A percentile compares a stretch with the other conserved stretches of the same genome.
phyloP scores from a whole-genome alignment of 2,329 filamentous ascomycete species.

The Aspergillus nomiae region DNA sequence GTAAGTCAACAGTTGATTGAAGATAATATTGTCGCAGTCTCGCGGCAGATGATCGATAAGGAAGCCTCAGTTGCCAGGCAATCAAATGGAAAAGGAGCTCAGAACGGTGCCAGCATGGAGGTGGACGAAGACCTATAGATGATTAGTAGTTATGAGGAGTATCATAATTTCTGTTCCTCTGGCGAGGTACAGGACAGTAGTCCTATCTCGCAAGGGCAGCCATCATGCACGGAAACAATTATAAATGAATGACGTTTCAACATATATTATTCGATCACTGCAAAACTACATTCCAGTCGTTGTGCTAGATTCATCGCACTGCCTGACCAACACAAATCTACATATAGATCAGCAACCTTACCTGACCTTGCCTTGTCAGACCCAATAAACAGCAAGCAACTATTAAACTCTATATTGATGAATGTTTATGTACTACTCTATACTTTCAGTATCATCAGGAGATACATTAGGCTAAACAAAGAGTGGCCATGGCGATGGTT shows the following conservation, averaged over 20 bases:
- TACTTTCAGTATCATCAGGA: not conserved
- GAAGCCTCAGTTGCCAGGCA: slow-evolving; percentile 86
- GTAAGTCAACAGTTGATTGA: slow-evolving; percentile 96
- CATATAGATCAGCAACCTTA: not conserved
- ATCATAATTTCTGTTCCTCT: slow-evolving; percentile 3
- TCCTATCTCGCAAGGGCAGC: not conserved
- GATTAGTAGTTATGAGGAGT: slow-evolving; percentile 10
- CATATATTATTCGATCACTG: not conserved
- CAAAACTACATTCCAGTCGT: slow-evolving; percentile 4
- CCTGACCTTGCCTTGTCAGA: not conserved
- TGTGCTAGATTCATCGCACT: not conserved
- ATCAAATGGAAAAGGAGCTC: slow-evolving; percentile 45
- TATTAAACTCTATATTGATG: not conserved
- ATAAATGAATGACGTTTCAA: slow-evolving; percentile 12
- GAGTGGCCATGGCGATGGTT: not conserved
- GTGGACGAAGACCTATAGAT: slow-evolving; percentile 62
- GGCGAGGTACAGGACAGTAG: not conserved
- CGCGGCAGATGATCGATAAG: slow-evolving; percentile 98
- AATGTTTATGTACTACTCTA: not conserved
- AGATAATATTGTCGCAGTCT: slow-evolving; percentile 99
- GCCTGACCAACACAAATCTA: not conserved
- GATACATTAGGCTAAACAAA: not conserved
- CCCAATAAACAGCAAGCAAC: not conserved
- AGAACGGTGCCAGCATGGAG: slow-evolving; percentile 63
- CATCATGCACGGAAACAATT: slow-evolving; percentile 4